phyloP scores from a whole-genome alignment of 2,329 filamentous ascomycete species.

The Fusarium sp. region DNA sequence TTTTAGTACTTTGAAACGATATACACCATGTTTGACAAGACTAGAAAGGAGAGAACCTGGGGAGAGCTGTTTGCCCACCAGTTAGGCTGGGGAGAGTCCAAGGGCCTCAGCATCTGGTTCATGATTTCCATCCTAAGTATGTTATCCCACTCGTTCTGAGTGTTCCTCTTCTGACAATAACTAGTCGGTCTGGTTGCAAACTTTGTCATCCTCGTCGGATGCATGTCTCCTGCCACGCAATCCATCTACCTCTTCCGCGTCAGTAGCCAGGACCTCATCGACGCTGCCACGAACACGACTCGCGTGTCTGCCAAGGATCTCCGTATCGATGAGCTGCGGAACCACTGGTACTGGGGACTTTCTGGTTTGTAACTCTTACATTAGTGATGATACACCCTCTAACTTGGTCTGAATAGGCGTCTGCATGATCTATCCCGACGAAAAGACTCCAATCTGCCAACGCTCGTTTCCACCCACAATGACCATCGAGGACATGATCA shows the following conservation, averaged over 20 bases:
- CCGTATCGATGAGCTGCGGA: slow-evolving; percentile 16
- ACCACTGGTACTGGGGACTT: slow-evolving; percentile 32
- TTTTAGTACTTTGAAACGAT: background rate
- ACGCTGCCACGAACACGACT: slow-evolving; percentile 19
- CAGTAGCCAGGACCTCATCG: slow-evolving; percentile 18
- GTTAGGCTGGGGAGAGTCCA: slow-evolving; percentile 25
- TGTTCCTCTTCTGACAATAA: background rate
- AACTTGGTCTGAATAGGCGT: slow-evolving; percentile 1
- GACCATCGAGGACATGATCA: slow-evolving; percentile 15
- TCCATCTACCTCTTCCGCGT: slow-evolving; percentile 30
- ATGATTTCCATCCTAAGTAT: slow-evolving; percentile 23
- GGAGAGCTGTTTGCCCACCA: slow-evolving; percentile 11
- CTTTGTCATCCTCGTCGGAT: slow-evolving; percentile 20
- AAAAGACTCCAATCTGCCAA: slow-evolving; percentile 9
- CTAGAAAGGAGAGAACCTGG: background rate
- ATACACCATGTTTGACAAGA: background rate
- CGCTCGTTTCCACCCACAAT: slow-evolving; percentile 16
- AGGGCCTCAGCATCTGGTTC: slow-evolving; percentile 23
- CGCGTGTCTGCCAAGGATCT: slow-evolving; percentile 6
- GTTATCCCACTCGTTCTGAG: background rate
- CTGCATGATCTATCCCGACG: slow-evolving; percentile 1
- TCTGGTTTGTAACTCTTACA: slow-evolving; percentile 3
- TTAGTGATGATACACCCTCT: background rate
- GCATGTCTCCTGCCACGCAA: slow-evolving; percentile 16
- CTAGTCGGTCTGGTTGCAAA: slow-evolving; percentile 25